Percentiles rank a stretch among this genome's conserved stretches.
These are phyloP conservation scores for Monosporozyma aquatica DNA, from an alignment of 805 yeast genomes.

Conservation along the genomic window DNA sequence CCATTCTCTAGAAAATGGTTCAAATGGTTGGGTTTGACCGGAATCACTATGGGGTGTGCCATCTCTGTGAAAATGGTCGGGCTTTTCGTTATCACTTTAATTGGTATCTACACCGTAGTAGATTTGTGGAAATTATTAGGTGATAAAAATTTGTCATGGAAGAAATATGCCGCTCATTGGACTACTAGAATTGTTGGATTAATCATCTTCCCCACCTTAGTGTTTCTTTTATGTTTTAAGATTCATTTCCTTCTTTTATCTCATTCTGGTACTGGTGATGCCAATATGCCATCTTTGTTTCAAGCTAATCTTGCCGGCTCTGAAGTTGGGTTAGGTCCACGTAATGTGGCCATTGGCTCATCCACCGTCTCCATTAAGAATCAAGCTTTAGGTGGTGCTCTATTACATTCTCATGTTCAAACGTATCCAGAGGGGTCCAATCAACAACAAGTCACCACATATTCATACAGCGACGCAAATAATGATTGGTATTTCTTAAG, in stretches of 20 bases:
- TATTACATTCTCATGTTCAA: constrained; percentile 83
- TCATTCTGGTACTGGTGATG: constrained; percentile 77
- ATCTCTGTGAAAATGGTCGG: constrained; percentile 97
- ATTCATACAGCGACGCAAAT: constrained; percentile 80
- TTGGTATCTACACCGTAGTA: constrained; percentile 81
- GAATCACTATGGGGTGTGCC: constrained; percentile 80
- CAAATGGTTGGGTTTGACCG: constrained; percentile 82
- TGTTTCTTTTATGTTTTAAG: constrained; percentile 61
- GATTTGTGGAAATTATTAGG: constrained; percentile 84
- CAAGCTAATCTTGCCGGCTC: constrained; percentile 69
- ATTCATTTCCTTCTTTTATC: constrained; percentile 67
- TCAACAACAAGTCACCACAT: constrained; percentile 92
- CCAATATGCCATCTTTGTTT: constrained; percentile 70
- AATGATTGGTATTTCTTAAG: constrained; percentile 71
- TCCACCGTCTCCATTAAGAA: constrained; percentile 40
- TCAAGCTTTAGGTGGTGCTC: constrained; percentile 68
- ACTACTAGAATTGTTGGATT: constrained; percentile 51
- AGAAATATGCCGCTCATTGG: constrained; percentile 53
- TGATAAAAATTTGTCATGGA: constrained; percentile 45
- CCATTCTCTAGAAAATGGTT: constrained; percentile 81
- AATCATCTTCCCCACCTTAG: constrained; percentile 52
- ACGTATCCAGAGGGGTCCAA: constrained; percentile 85
- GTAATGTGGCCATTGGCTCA: constrained; percentile 61
- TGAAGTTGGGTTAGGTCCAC: constrained; percentile 57
- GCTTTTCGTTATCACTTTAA: constrained; percentile 73